Evolutionary conservation across 306 rosid genomes (phyloP), one percentile per base, ranked within the genome.

Genomic region (Aeschynomene evenia): DNA sequence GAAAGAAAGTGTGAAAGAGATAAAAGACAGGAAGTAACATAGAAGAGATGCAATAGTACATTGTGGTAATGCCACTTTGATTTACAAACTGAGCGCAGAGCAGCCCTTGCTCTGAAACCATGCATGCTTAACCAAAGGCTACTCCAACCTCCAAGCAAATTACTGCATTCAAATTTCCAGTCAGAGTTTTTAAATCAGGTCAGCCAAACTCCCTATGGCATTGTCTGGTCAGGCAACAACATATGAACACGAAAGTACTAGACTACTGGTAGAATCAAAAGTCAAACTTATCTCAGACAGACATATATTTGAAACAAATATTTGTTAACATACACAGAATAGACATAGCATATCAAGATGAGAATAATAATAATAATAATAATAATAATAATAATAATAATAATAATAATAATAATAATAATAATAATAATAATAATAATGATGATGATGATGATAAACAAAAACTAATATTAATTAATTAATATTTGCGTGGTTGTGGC

Each of bases 61-160:
- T 77, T 74, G 52, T 80, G 54, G 45, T 71, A 53, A 50, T 64
- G 77, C 68, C 80, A 45, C 58, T 77, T 69, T 1, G 79, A 83
- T 74, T 80, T 81, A 46, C 79, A 54, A 36, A 64, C 21, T 36
- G 85, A 76, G 10, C 82, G 79, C 64, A 66, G 77, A 63, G 77
- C 56, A 68, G 63, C 20, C 68, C 74, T 75, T 55, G 80, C 75
- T 82, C 89, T 84, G 72, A 63, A 43, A 22, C 75, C 57, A 58
- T 67, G 54, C 82, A 81, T 77, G 58, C 20, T 71, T 67, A 10
- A 6, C 11, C 37, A 50, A 49, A 19, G 7, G 9, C 50, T 28
- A 39, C 33, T 61, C 33, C 43, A 5, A 37, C 4, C 50, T 13
- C 18, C 18, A 45, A 45, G 20, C 51, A 40, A 40, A 40, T 40